Conservation (phyloP, 805 yeast species). For the Blastobotrys americana region DNA sequence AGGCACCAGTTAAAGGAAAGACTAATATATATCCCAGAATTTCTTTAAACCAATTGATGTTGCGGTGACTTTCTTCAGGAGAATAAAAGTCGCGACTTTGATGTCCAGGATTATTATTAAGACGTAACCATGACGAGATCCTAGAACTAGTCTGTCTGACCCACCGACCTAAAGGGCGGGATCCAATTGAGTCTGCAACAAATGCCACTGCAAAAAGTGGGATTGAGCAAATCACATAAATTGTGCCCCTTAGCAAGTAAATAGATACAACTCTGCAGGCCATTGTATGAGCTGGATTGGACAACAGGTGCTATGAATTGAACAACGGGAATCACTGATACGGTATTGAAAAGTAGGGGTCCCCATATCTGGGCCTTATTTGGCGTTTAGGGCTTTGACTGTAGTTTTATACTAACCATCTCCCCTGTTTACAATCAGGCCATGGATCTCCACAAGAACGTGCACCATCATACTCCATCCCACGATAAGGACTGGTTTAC, state of each 20-base stretch:
- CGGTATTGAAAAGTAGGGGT: too few species aligned
- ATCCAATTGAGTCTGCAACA: background rate
- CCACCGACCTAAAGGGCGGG: background rate
- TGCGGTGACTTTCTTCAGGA: background rate
- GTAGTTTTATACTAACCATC: too few species aligned
- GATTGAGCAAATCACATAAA: slow-evolving; percentile 1
- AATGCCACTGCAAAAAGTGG: slow-evolving; percentile 3
- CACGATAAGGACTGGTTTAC: too few species aligned
- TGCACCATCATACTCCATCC: too few species aligned
- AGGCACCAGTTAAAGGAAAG: background rate
- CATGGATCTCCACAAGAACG: too few species aligned
- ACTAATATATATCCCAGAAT: background rate
- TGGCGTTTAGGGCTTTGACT: too few species aligned
- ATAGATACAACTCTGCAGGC: background rate
- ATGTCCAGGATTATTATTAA: background rate
- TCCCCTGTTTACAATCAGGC: too few species aligned
- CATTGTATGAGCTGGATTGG: too few species aligned
- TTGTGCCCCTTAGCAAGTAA: background rate
- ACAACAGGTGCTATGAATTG: too few species aligned
- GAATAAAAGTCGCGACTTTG: background rate
- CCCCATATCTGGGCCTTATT: too few species aligned
- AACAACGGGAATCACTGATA: too few species aligned
- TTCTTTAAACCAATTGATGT: slow-evolving; percentile 1
- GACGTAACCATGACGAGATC: background rate
- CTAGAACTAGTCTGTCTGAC: background rate